phyloP scores from a whole-genome alignment of 176 grass and related monocot species.

The Aegilops longissima region DNA sequence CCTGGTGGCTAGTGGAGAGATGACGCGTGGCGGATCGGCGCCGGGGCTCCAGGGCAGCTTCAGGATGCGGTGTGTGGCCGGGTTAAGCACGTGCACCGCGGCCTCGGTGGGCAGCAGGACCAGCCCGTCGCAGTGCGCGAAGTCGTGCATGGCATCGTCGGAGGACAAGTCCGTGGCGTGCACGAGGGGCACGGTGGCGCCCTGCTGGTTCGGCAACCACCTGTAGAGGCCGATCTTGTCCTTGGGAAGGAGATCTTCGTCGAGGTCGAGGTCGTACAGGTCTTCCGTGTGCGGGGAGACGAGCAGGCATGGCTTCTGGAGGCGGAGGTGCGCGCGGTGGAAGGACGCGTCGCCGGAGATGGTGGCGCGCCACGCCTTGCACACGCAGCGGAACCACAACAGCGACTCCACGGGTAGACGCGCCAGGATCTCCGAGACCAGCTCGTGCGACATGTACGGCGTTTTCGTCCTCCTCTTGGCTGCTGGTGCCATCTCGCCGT shows the following conservation, averaged over 20 bases:
- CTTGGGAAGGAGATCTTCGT: background rate
- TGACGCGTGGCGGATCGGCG: background rate
- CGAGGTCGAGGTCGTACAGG: background rate
- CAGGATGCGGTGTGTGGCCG: background rate
- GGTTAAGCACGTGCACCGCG: background rate
- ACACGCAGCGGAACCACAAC: background rate
- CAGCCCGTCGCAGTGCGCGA: conserved; percentile 6
- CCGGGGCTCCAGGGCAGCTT: background rate
- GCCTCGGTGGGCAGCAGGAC: background rate
- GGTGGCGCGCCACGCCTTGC: conserved; percentile 14
- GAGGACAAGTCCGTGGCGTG: background rate
- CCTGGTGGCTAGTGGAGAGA: background rate
- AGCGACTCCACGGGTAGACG: background rate
- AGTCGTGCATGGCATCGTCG: background rate
- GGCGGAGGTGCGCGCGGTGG: background rate
- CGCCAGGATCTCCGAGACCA: background rate
- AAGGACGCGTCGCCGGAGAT: background rate
- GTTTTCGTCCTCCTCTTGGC: no score
- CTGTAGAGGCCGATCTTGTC: background rate
- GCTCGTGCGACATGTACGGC: no score
- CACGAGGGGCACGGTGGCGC: background rate
- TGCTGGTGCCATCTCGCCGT: no score
- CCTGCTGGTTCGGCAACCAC: background rate
- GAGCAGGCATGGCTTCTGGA: background rate
- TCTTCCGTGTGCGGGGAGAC: background rate